Evolutionary conservation across 2,329 filamentous ascomycete genomes (phyloP).

Genomic region (Pezicula radicicola): DNA sequence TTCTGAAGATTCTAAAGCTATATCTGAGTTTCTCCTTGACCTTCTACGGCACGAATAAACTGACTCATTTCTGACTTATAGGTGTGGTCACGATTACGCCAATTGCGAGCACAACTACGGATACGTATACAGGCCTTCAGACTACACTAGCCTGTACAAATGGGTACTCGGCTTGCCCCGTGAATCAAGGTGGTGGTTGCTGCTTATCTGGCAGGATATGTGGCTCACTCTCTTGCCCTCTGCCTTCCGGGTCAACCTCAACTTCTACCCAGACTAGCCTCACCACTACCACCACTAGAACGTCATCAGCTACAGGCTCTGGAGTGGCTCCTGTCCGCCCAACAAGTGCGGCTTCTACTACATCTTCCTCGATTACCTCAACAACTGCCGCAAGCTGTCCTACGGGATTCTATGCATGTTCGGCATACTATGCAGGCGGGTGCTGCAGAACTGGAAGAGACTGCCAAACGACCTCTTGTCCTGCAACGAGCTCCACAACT

Average conservation of each 20-base stretch:
- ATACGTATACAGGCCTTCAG: conserved; percentile 9
- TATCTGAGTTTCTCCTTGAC: too few relatives aligned
- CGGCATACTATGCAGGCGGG: conserved; percentile 74
- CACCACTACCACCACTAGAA: conserved; percentile 29
- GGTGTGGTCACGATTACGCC: conserved; percentile 4
- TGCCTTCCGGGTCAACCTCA: conserved; percentile 14
- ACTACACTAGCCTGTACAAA: conserved; percentile 15
- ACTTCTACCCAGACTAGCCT: conserved; percentile 31
- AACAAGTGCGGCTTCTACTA: conserved; percentile 36
- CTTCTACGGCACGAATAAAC: conserved; percentile 8
- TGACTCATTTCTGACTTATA: background rate
- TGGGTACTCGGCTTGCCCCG: conserved; percentile 20
- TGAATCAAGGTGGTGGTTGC: conserved; percentile 25
- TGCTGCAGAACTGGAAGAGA: conserved; percentile 88
- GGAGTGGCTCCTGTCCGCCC: conserved; percentile 46
- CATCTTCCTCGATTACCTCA: conserved; percentile 18
- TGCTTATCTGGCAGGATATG: conserved; percentile 27
- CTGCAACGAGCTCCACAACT: conserved; percentile 56
- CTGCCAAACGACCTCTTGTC: conserved; percentile 79
- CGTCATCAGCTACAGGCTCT: conserved; percentile 34
- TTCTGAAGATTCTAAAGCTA: too few relatives aligned
- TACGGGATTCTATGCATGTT: conserved; percentile 88
- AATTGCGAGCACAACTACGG: conserved; percentile 8
- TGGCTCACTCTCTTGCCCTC: conserved; percentile 24
- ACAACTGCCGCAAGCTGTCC: conserved; percentile 57